Evolutionary conservation across 306 rosid species (phyloP).

Genomic region (Quercus alba): DNA sequence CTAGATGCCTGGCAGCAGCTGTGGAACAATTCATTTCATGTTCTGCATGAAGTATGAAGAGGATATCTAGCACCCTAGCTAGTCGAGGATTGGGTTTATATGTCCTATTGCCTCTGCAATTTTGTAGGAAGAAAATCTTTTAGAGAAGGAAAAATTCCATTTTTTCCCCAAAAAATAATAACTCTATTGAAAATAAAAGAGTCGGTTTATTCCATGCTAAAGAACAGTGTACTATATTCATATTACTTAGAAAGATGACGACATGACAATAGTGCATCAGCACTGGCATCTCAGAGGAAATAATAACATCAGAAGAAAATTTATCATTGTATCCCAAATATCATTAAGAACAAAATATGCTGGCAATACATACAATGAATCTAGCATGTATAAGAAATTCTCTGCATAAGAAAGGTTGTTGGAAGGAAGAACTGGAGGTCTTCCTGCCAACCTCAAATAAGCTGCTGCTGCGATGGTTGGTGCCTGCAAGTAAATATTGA

Average conservation of each 20-base stretch:
- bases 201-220: background rate
- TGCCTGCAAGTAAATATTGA: slow-evolving; percentile 45
- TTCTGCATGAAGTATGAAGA: slow-evolving; percentile 83
- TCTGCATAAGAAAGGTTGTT: slow-evolving; percentile 74
- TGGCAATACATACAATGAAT: slow-evolving; percentile 62
- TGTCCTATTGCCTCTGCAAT: slow-evolving; percentile 69
- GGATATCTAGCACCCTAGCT: slow-evolving; percentile 77
- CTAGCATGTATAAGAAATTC: slow-evolving; percentile 91
- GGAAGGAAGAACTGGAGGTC: slow-evolving; percentile 90
- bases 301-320: background rate
- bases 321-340: background rate
- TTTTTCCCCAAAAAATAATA: background rate
- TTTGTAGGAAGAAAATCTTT: slow-evolving; percentile 4
- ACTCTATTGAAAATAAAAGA: background rate
- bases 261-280: background rate
- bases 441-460: slow-evolving; percentile 78
- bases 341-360: background rate
- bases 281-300: background rate
- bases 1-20: slow-evolving; percentile 81
- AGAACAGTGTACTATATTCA: background rate
- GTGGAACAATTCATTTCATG: slow-evolving; percentile 98
- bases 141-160: background rate
- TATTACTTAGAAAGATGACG: background rate
- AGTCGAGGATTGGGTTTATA: slow-evolving; percentile 83
- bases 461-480: slow-evolving; percentile 88